Base-by-base conservation (phyloP, 2,329 filamentous ascomycete genomes). In the Sporothrix protearum region DNA sequence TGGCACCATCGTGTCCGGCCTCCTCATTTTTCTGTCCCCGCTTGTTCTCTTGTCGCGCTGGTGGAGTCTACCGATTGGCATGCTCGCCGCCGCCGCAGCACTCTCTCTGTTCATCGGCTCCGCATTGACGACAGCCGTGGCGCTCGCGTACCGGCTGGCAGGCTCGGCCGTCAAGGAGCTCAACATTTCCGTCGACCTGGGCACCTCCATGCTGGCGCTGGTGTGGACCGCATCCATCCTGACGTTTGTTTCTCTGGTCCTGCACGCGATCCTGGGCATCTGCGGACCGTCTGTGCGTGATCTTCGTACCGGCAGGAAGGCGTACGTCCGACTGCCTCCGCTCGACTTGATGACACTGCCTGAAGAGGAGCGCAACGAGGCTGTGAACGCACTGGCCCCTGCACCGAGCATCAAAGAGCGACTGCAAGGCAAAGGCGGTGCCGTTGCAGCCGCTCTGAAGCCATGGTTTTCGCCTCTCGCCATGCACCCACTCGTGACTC, bases 161-260 rank as follows among this genome's bases (percentile, higher is more conserved):
- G 88, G 96, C 76, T 89, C 88, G 28, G 86, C 85, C 4, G 89
- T 92, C 77, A 85, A 86, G 2, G 88, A 92, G 72, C 83, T 97
- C 69, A 96, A 97, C 79, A 94, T 97, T 76, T 79, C 82, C 10
- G 92, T 90, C 2, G 81, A 85, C 2, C 83, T 97, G 45, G 94
- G 94, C 6, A 81, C 79, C 47, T 85, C 88, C 75, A 94, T 97
- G 91, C 87, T 97, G 77, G 91, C 83, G 0, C 96, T 97, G 78
- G 95, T 97, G 91, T 98, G 95, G 94, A 86, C 93, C 36, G 92
- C 91, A 0, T 86, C 89, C 0, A 87, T 84, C 0, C 87, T 90
- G 73, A 87, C 88, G 1, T 81, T 93, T 5, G 77, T 94, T 25
- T 90, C 91, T 0, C 94, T 92, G 76, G 78, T 91, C 42, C 83